Base-by-base conservation (phyloP, 129 eudicot species). In the sunflower (Helianthus annuus) region DNA sequence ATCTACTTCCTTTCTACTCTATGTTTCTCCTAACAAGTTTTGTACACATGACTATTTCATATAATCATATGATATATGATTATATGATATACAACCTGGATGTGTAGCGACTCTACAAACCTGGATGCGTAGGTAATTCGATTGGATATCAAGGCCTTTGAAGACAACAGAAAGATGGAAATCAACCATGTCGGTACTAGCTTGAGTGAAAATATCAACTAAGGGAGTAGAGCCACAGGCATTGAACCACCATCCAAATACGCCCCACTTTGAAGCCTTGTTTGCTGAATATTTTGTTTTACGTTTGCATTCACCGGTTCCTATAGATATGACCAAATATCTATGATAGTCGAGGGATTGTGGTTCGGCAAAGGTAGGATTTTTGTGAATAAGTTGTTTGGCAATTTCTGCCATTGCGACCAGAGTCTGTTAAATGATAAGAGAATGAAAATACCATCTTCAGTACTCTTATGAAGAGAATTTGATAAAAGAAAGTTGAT, bases 81-180 rank as follows among this genome's bases (percentile, higher is more conserved):
- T 19, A 19, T 19, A 19, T 19, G 22, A 19, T 19, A 19, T 19
- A 19, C 22, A 19, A 19, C 22, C 22, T 19, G 22, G 22, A 19
- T 19, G 22, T 0, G 46, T 42, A 9, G 46, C 6, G 36, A 64
- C 9, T 46, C 10, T 32, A 59, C 64, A 44, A 32, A 86, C 91
- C 81, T 86, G 91, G 66, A 86, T 83, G 29, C 87, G 77, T 17
- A 86, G 76, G 81, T 82, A 86, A 29, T 80, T 74, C 7, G 67
- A 3, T 57, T 71, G 70, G 2, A 74, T 24, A 19, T 59, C 17
- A 66, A 72, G 82, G 44, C 81, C 70, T 79, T 82, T 66, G 74
- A 80, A 83, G 64, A 83, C 68, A 46, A 66, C 84, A 10, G 85
- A 73, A 36, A 54, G 78, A 48, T 86, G 85, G 36, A 54, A 27